Conservation (phyloP, 2,329 filamentous ascomycete species). For the Calonectria ilicicola region DNA sequence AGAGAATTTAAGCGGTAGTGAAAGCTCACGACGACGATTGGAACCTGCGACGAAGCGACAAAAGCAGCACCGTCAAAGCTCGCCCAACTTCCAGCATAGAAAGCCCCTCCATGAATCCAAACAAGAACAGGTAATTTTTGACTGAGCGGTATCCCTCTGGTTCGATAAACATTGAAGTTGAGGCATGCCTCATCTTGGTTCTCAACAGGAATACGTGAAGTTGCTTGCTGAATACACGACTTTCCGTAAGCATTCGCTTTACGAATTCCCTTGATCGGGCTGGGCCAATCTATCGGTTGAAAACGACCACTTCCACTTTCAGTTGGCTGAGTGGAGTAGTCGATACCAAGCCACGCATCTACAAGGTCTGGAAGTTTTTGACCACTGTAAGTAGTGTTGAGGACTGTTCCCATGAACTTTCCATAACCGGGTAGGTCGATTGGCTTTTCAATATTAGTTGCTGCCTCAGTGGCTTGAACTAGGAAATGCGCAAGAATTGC, state of each 20-base stretch:
- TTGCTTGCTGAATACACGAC: slow-evolving; percentile 54
- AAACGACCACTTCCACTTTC: slow-evolving; percentile 56
- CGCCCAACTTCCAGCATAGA: slow-evolving; percentile 47
- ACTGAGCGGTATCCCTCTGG: slow-evolving; percentile 46
- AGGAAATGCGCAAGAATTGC: slow-evolving; percentile 28
- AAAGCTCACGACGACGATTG: slow-evolving; percentile 56
- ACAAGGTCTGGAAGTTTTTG: slow-evolving; percentile 40
- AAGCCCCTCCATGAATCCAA: slow-evolving; percentile 56
- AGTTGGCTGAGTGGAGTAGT: slow-evolving; percentile 57
- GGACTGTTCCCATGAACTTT: slow-evolving; percentile 32
- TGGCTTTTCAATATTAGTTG: slow-evolving; percentile 12
- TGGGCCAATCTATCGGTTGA: slow-evolving; percentile 53
- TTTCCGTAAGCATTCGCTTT: slow-evolving; percentile 54
- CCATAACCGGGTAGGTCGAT: slow-evolving; percentile 35
- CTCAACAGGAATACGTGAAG: slow-evolving; percentile 23
- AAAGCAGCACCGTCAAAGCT: slow-evolving; percentile 52
- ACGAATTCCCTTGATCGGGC: slow-evolving; percentile 53
- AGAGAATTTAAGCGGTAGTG: slow-evolving; percentile 56
- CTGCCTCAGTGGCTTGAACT: slow-evolving; percentile 2
- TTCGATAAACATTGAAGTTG: slow-evolving; percentile 55
- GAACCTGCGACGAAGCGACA: slow-evolving; percentile 47
- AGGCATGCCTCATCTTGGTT: slow-evolving; percentile 51
- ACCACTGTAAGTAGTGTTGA: slow-evolving; percentile 32
- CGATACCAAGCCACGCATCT: slow-evolving; percentile 61
- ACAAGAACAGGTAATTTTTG: slow-evolving; percentile 53